Evolutionary conservation across 2,329 filamentous ascomycete species (phyloP).

Genomic region (Incumbomyces delicatus): DNA sequence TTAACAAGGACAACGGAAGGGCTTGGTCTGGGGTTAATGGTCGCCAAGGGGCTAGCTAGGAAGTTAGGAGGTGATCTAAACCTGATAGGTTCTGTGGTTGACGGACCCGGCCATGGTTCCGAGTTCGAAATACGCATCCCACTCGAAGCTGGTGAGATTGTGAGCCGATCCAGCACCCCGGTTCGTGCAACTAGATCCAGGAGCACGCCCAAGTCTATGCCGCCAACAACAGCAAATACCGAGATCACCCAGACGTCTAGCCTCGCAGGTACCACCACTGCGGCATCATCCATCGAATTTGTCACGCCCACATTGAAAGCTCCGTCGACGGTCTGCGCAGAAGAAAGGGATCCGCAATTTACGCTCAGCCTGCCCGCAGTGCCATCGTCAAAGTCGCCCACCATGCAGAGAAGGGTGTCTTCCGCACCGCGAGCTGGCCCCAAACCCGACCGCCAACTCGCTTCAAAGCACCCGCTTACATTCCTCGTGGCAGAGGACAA

Average conservation of each 20-base stretch:
- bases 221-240: neutral
- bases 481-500: conserved; percentile 66
- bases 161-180: conserved; percentile 43
- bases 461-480: conserved; percentile 51
- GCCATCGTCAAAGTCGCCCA: neutral
- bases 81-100: conserved; percentile 53
- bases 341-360: neutral
- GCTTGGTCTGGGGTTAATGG: conserved; percentile 57
- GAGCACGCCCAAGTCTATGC: neutral
- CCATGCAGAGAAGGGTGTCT: conserved; percentile 1
- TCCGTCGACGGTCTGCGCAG: neutral
- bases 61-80: conserved; percentile 60
- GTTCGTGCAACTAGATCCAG: conserved; percentile 29
- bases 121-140: conserved; percentile 62
- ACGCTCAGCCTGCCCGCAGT: neutral
- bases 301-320: neutral
- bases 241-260: neutral
- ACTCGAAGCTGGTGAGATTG: conserved; percentile 36
- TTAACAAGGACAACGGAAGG: conserved; percentile 59
- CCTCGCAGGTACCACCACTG: neutral
- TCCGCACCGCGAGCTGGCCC: neutral
- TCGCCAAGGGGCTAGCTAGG: conserved; percentile 61
- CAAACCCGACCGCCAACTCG: conserved; percentile 46
- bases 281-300: neutral
- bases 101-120: conserved; percentile 51